Evolutionary conservation across 768 basidiomycete genomes (phyloP), one percentile per base, ranked within the genome.

Genomic region (Termitomyces sp.): DNA sequence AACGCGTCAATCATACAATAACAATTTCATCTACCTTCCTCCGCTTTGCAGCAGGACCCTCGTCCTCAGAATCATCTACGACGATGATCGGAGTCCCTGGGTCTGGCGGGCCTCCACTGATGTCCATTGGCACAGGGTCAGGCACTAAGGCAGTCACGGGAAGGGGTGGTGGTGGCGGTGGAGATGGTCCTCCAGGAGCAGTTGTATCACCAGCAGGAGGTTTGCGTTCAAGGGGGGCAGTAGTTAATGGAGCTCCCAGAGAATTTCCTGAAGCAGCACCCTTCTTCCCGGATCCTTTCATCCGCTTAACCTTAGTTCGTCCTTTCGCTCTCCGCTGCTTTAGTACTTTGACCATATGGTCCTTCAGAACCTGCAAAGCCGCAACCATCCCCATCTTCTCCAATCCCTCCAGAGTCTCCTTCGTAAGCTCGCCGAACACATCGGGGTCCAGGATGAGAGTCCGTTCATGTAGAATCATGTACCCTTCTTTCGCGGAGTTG

Each of bases 401-500:
- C 27, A 95, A 74, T 45, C 89, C 87, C 56, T 79, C 81, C 44
- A 96, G 74, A 70, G 88, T 88, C 60, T 88, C 86, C 44, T 80
- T 76, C 4, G 88, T 84, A 13, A 96, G 80, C 55, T 86, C 86
- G 9, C 87, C 82, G 67, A 97, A 97, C 34, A 96, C 88, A 22
- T 81, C 79, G 2, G 95, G 95, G 65, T 92, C 90, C 37, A 97
- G 83, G 56, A 93, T 84, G 22, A 97, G 81, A 32, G 83, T 88
- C 53, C 91, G 87, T 62, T 93, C 87, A 61, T 95, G 92, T 13
- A 95, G 74, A 24, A 92, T 84, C 76, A 97, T 93, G 33, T 82
- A 82, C 3, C 81, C 80, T 64, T 81, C 76, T 58, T 80, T 81
- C 12, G 71, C 75, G 2, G 79, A 79, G 53, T 84, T 80, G 56